These are phyloP conservation scores for Zygotorulaspora mrakii DNA, from an alignment of 1,139 yeast species.

Conservation along the genomic window DNA sequence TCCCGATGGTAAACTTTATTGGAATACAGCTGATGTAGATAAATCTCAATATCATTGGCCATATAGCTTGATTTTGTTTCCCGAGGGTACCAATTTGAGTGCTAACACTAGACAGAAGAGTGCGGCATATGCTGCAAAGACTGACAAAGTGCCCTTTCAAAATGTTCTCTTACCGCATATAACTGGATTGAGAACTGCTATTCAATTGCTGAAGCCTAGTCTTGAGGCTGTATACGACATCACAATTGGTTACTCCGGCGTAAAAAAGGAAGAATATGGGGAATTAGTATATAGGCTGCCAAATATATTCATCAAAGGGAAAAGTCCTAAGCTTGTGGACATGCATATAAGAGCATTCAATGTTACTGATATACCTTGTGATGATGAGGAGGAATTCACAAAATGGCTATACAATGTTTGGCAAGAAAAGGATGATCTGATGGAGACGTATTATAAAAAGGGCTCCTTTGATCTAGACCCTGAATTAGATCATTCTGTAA, in stretches of 20 bases:
- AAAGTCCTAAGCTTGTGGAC: slow-evolving; percentile 63
- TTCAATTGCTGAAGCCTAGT: slow-evolving; percentile 55
- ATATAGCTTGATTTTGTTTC: slow-evolving; percentile 66
- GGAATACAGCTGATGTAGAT: slow-evolving; percentile 19
- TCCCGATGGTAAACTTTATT: slow-evolving; percentile 32
- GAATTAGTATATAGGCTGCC: slow-evolving; percentile 71
- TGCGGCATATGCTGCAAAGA: slow-evolving; percentile 51
- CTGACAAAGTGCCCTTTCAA: slow-evolving; percentile 46
- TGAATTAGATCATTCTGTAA: slow-evolving; percentile 13
- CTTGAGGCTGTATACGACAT: slow-evolving; percentile 73
- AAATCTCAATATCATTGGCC: slow-evolving; percentile 43
- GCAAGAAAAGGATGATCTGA: slow-evolving; percentile 69
- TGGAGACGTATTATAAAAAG: slow-evolving; percentile 54
- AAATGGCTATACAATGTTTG: slow-evolving; percentile 75
- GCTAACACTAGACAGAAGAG: slow-evolving; percentile 59
- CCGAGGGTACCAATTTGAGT: slow-evolving; percentile 92
- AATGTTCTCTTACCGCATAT: slow-evolving; percentile 76
- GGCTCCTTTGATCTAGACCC: slow-evolving; percentile 47
- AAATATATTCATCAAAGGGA: slow-evolving; percentile 61
- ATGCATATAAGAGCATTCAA: slow-evolving; percentile 59
- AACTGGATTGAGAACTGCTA: slow-evolving; percentile 70
- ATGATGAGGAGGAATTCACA: slow-evolving; percentile 59
- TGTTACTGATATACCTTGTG: slow-evolving; percentile 63
- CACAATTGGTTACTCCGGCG: slow-evolving; percentile 78
- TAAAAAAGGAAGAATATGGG: slow-evolving; percentile 60